A percentile compares a stretch with the other conserved stretches of the same genome.
phyloP scores from a whole-genome alignment of 371 early-diverging fungal genomes.

The Dinochytrium kinnereticum region DNA sequence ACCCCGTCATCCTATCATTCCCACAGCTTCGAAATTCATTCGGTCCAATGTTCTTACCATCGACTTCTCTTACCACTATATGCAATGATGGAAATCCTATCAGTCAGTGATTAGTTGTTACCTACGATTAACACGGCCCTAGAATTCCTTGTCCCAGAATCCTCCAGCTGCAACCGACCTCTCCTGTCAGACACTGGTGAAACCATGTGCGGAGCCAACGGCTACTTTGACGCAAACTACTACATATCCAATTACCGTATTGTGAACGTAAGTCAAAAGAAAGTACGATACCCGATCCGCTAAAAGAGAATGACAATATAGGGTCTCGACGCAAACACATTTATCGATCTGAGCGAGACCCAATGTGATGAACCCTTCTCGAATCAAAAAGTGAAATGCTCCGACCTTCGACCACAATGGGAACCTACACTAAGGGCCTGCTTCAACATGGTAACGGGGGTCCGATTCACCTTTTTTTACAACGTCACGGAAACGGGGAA shows the following conservation, averaged over 20 bases:
- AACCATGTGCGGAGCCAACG: conserved; percentile 21
- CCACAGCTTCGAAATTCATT: background rate
- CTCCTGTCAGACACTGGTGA: background rate
- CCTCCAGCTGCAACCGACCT: too few relatives aligned
- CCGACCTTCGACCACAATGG: conserved; percentile 19
- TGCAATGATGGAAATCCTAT: conserved; percentile 29
- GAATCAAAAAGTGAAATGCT: conserved; percentile 10
- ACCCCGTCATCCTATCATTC: conserved; percentile 13
- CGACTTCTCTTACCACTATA: background rate
- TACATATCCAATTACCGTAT: conserved; percentile 28
- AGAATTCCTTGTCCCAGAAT: too few relatives aligned
- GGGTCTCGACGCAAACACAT: background rate
- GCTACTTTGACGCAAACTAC: conserved; percentile 31
- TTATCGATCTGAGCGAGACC: background rate
- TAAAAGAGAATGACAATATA: too few relatives aligned
- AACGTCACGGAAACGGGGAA: conserved; percentile 1
- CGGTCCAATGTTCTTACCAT: conserved; percentile 19
- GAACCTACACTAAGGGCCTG: conserved; percentile 18
- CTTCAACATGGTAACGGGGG: conserved; percentile 2
- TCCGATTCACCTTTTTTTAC: conserved; percentile 27
- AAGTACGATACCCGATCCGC: too few relatives aligned
- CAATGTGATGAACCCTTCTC: background rate
- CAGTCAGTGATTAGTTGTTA: conserved; percentile 14
- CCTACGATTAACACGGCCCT: background rate
- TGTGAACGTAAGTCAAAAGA: conserved; percentile 22